Evolutionary conservation across 2,329 filamentous ascomycete species (phyloP), one percentile per base, ranked within the genome.

Genomic region (Verticillium klebahnii): DNA sequence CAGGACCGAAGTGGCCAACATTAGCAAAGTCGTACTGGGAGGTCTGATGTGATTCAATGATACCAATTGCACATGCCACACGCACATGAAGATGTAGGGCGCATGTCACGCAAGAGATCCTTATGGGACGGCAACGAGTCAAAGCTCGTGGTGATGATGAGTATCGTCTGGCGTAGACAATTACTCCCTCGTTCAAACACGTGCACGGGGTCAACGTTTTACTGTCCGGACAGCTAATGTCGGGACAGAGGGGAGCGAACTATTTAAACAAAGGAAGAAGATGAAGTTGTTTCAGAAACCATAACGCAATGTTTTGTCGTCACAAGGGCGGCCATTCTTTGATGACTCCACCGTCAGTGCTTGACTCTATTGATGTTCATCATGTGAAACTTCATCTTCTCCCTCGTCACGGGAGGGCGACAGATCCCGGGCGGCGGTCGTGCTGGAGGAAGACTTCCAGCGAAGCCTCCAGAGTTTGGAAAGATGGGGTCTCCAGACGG

Each of bases 291-390:
- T 76, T 80, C 78, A 80, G 78, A 78, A 75, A 78, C 76, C 76
- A 78, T 79, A 79, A 79, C 76, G 77, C 78, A 72, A 82, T 69
- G 69, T 65, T 66, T 65, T 65, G 64, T 66, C 64, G 63, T 65
- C 64, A 65, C 61, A 66, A 59, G 60, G 64, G 64, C 60, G 72
- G 63, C 61, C 64, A 57, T 59, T 23, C 63, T 66, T 60, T 63
- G 63, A 59, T 31, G 63, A 61, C 61, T 64, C 62, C 64, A 60
- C 63, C 85, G 86, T 97, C 91, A 91, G 93, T 92, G 93, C 93
- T 97, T 97, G 93, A 97, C 93, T 97, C 93, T 96, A 93, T 93
- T 89, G 84, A 82, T 89, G 86, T 87, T 97, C 93, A 97, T 97
- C 93, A 97, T 67, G 66, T 67, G 64, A 67, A 67, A 64, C 73